These are phyloP conservation scores for Wallacemonas sp. DNA, from an alignment of 208 protist species.

Conservation along the genomic window DNA sequence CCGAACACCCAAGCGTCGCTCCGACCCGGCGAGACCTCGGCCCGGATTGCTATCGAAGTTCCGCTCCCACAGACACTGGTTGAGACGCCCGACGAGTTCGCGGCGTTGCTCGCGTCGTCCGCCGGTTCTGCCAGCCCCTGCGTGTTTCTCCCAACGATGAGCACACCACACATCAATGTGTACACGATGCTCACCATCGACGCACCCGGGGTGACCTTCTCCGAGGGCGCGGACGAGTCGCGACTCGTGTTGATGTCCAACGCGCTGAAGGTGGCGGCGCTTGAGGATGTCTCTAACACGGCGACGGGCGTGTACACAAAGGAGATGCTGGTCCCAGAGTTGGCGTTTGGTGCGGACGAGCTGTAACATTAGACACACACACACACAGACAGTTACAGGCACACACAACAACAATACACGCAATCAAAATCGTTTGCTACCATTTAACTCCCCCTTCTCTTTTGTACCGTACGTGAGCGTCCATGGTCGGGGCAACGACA, in stretches of 20 bases:
- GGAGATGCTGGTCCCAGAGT: not conserved
- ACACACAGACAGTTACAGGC: no score
- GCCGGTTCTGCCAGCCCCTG: not conserved
- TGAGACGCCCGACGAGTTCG: not conserved
- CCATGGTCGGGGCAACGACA: no score
- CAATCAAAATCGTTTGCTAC: not conserved
- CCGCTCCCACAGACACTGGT: not conserved
- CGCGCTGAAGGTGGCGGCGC: conserved; percentile 2
- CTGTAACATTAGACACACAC: not conserved
- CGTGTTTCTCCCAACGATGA: not conserved
- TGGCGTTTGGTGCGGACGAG: not conserved
- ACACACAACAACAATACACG: not conserved
- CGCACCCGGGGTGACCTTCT: not conserved
- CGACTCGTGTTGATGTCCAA: not conserved
- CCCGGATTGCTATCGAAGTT: not conserved
- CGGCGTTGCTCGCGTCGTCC: not conserved
- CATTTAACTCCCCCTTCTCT: not conserved
- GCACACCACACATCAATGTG: conserved; percentile 4
- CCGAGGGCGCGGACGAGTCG: not conserved
- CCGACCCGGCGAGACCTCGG: not conserved
- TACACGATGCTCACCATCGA: conserved; percentile 7
- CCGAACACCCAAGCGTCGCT: not conserved
- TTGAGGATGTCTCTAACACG: conserved; percentile 9
- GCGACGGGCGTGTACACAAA: not conserved
- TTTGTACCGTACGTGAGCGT: no score